phyloP scores from a whole-genome alignment of 495 filamentous ascomycete species.

The Glarea lozoyensis region DNA sequence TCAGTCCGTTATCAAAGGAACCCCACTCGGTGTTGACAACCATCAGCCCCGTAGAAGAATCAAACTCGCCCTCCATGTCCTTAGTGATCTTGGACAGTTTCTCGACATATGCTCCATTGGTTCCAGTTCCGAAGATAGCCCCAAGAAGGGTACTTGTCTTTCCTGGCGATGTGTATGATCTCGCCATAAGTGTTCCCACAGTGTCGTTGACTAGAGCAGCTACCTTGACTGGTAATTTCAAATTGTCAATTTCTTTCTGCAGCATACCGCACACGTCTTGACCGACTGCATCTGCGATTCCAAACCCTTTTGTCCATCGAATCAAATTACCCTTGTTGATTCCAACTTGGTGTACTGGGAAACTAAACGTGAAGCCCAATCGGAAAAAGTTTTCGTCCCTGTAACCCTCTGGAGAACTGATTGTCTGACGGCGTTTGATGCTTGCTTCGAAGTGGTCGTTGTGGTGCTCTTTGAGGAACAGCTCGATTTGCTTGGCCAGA shows the following conservation, averaged over 20 bases:
- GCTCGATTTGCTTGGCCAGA: constrained; percentile 82
- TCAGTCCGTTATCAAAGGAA: constrained; percentile 90
- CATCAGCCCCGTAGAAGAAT: constrained; percentile 83
- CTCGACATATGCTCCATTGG: constrained; percentile 89
- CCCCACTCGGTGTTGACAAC: constrained; percentile 99
- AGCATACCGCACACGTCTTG: constrained; percentile 90
- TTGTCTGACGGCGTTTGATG: constrained; percentile 47
- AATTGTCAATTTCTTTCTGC: constrained; percentile 81
- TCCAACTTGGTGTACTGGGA: constrained; percentile 86
- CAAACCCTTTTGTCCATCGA: constrained; percentile 97
- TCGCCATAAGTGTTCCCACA: constrained; percentile 94
- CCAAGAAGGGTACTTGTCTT: constrained; percentile 81
- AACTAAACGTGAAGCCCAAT: constrained; percentile 95
- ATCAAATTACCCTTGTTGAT: constrained; percentile 91
- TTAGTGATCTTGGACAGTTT: constrained; percentile 62
- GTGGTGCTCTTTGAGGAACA: constrained; percentile 81
- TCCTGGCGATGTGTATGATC: constrained; percentile 86
- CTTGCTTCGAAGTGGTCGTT: constrained; percentile 76
- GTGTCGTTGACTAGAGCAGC: constrained; percentile 96
- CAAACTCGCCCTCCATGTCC: constrained; percentile 55
- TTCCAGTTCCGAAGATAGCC: constrained; percentile 91
- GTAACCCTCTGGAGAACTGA: constrained; percentile 41
- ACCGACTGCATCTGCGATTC: constrained; percentile 85
- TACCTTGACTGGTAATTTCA: constrained; percentile 82
- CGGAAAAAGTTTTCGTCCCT: constrained; percentile 69